These are phyloP conservation scores for Yamadazyma philogaea DNA, from an alignment of 805 yeast genomes.

Conservation along the genomic window DNA sequence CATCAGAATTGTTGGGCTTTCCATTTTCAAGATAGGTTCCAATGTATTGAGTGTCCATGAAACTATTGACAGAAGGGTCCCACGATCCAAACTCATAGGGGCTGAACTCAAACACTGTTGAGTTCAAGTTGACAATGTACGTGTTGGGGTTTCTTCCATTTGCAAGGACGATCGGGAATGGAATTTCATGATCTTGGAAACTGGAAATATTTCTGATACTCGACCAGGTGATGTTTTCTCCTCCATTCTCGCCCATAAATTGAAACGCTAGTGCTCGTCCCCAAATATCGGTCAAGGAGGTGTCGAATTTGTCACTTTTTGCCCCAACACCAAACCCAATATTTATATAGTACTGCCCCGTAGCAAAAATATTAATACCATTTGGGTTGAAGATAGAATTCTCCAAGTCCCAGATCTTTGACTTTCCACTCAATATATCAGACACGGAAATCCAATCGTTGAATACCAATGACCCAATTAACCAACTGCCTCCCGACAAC, in stretches of 20 bases:
- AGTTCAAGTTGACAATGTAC: slow-evolving; percentile 53
- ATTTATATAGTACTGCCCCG: slow-evolving; percentile 47
- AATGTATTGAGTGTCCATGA: slow-evolving; percentile 27
- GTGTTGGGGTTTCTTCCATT: slow-evolving; percentile 68
- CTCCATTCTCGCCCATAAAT: slow-evolving; percentile 27
- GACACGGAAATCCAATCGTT: slow-evolving; percentile 36
- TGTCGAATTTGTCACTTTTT: slow-evolving; percentile 33
- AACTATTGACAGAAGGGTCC: slow-evolving; percentile 36
- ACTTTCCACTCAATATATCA: slow-evolving; percentile 23
- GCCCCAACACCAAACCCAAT: slow-evolving; percentile 17
- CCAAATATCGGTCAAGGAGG: slow-evolving; percentile 39
- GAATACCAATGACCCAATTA: slow-evolving; percentile 33
- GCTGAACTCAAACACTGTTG: slow-evolving; percentile 51
- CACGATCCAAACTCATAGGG: slow-evolving; percentile 43
- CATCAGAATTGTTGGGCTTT: slow-evolving; percentile 11
- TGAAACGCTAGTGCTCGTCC: slow-evolving; percentile 36
- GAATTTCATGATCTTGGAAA: slow-evolving; percentile 44
- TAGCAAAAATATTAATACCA: slow-evolving; percentile 55
- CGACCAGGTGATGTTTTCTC: slow-evolving; percentile 22
- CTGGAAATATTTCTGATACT: slow-evolving; percentile 23
- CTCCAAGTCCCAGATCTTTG: slow-evolving; percentile 63
- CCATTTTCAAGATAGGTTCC: slow-evolving; percentile 29
- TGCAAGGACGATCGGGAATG: slow-evolving; percentile 39
- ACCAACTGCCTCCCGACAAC: slow-evolving; percentile 43
- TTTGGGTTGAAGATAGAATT: slow-evolving; percentile 60